Base-by-base conservation (phyloP, 306 rosid species). In the Spatholobus suberectus region DNA sequence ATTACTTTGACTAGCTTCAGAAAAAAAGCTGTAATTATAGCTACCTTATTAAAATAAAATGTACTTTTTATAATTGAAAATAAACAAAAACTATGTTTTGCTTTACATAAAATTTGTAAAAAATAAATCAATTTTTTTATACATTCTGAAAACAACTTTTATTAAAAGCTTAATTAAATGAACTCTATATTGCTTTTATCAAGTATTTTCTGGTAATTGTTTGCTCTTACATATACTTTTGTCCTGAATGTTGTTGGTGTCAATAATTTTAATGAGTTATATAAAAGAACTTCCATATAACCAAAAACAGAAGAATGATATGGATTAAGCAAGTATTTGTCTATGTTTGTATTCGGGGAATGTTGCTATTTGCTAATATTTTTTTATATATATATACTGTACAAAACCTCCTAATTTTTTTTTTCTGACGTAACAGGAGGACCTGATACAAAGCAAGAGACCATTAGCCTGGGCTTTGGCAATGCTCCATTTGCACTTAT, bases 401-500 rank as follows among this genome's bases (percentile, higher is more conserved):
- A 78, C 34, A 37, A n/a, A 46, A 59, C 59, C 27, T 59, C 51
- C 46, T 68, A 65, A 74, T 12, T 18, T 57, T 85, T 32, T 57
- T 84, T 79, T 27, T 75, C 70, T 87, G 49, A 73, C 62, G 32
- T 78, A 23, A 54, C 89, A 91, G 97, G 83, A 71, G 79, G 55
- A 76, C 81, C 85, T 58, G 90, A 55, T 71, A 62, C 86, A 75
- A 88, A 81, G 82, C 80, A 81, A 82, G 94, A 86, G 86, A 78
- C 88, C 35, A 62, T 29, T 27, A 84, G 74, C 83, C 35, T 14
- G 87, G 87, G 54, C 34, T 91, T 77, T 96, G 99, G 99, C 80
- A 70, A 72, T 96, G 99, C 85, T 37, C 91, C 74, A 90, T 94
- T 80, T 96, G 99, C 82, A 92, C 97, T 7, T 94, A 94, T 21